Evolutionary conservation across 192 early-diverging fungal species (phyloP), one percentile per base, ranked within the genome.

Genomic region (Podila clonocystis): DNA sequence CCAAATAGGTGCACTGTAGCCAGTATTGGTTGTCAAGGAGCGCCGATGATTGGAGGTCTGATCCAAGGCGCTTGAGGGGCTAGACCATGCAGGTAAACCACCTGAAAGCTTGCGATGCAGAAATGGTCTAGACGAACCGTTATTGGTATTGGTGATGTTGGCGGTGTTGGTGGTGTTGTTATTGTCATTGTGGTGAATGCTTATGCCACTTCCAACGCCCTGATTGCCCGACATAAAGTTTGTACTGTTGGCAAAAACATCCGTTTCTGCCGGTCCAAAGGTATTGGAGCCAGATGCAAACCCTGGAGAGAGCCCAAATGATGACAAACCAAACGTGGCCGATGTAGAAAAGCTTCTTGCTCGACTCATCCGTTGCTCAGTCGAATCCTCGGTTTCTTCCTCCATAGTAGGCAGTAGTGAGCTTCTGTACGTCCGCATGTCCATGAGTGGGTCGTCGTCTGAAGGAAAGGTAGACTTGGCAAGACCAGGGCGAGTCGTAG

Each of bases 291-390:
- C 36, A 9, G 59, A 33, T 33, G 33, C 50, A 45, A 80, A 72
- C 26, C 59, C 22, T 2, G 68, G 28, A 12, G 33, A 63, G 33
- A 72, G 65, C 28, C 69, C 29, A 24, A 72, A 80, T 7, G 30
- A 48, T 33, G 28, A 36, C 12, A 59, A 65, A 22, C 70, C 66
- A 13, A 72, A 58, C 22, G 76, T 34, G 11, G 76, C 76, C 30
- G 76, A 80, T 2, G 76, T 80, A 4, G 76, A 80, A 19, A 68
- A 80, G 31, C 76, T 80, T 45, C 76, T 65, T 11, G 70, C 41
- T 1, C 76, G 76, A 33, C 6, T 68, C 22, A 65, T 60, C 13
- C 76, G 64, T 20, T 70, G 65, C 36, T 80, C 76, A 7, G 33
- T 26, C 34, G 70, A 12, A 38, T 80, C 76, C 45, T 80, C 76